Evolutionary conservation across 768 basidiomycete species (phyloP).

Genomic region (Vishniacozyma victoriae): DNA sequence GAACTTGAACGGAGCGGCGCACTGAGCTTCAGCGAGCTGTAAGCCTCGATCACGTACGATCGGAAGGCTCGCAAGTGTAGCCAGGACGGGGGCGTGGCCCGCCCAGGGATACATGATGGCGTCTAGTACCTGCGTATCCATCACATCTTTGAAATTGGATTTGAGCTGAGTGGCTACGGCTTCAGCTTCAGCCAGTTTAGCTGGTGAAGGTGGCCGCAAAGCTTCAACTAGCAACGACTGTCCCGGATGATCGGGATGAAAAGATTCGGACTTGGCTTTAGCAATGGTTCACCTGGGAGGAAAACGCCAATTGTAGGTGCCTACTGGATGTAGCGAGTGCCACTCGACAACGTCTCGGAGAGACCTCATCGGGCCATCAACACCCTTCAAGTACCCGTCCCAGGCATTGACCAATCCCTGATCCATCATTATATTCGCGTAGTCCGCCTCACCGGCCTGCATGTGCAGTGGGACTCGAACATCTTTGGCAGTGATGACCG

Average conservation of each 20-base stretch:
- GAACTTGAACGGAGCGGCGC: neutral
- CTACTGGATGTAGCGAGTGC: neutral
- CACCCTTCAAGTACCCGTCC: neutral
- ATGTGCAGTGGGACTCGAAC: no score
- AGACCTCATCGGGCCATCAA: neutral
- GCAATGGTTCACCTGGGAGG: no score
- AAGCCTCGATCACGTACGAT: no score
- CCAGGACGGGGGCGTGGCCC: neutral
- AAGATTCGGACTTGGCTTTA: no score
- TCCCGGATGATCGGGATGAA: no score
- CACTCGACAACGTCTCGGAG: neutral
- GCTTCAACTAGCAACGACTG: no score
- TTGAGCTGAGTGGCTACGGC: neutral
- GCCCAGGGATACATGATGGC: neutral
- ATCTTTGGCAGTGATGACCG: no score
- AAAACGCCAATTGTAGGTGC: neutral
- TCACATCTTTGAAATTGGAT: neutral
- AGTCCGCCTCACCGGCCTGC: no score
- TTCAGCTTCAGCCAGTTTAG: neutral
- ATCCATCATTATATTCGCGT: neutral
- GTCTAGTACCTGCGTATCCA: neutral
- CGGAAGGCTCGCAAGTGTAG: neutral
- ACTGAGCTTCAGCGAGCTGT: neutral
- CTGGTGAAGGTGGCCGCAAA: no score
- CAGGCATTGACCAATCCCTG: neutral